A percentile compares a stretch with the other conserved stretches of the same genome.
Evolutionary conservation across 345 rosid species (phyloP).

Genomic region (Eutrema japonicum): DNA sequence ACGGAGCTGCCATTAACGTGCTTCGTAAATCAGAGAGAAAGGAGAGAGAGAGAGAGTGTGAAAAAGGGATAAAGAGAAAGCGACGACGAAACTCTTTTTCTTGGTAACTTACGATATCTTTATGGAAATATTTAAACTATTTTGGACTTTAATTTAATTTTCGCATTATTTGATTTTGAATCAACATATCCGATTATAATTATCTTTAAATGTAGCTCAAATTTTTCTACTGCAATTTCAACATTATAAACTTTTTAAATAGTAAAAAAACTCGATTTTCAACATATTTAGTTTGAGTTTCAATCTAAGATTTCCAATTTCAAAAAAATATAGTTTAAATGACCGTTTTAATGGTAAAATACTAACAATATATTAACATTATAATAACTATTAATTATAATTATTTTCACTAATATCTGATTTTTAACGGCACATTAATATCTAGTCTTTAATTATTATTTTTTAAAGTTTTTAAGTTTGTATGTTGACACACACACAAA

Average conservation of each 20-base stretch:
- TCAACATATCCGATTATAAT: background rate
- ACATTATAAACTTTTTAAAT: too few species aligned
- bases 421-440: background rate
- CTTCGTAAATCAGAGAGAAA: slow-evolving; percentile 41
- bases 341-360: too few species aligned
- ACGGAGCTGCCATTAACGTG: slow-evolving; percentile 59
- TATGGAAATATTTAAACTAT: slow-evolving; percentile 9
- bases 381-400: too few species aligned
- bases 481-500: too few species aligned
- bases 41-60: too few species aligned
- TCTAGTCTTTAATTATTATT: background rate
- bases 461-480: background rate
- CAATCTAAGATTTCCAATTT: too few species aligned
- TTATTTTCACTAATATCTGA: background rate
- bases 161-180: background rate
- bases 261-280: too few species aligned
- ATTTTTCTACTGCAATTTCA: too few species aligned
- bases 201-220: too few species aligned
- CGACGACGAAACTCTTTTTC: slow-evolving; percentile 8
- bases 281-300: too few species aligned
- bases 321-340: too few species aligned
- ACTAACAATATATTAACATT: too few species aligned
- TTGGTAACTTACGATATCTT: slow-evolving; percentile 14
- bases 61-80: background rate
- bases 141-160: background rate